phyloP scores from a whole-genome alignment of 805 yeast genomes.

The Kodamaea leandrae region DNA sequence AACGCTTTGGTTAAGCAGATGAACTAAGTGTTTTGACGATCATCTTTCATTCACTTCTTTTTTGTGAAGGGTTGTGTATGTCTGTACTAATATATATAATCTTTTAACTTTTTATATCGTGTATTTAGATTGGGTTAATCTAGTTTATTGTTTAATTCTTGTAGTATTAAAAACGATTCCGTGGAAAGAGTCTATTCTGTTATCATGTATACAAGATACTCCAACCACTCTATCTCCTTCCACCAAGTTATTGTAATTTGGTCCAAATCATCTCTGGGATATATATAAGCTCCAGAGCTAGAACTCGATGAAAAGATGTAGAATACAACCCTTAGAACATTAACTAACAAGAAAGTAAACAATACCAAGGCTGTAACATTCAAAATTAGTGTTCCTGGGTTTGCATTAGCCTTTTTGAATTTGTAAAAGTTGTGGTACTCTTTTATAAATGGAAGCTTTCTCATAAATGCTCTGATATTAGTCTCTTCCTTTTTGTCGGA shows the following conservation, averaged over 20 bases:
- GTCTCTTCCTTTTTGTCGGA: background rate
- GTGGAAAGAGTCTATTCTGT: conserved; percentile 9
- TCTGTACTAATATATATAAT: conserved; percentile 7
- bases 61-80: conserved; percentile 9
- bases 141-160: background rate
- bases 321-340: conserved; percentile 17
- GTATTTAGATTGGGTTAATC: conserved; percentile 5
- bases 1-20: conserved; percentile 90
- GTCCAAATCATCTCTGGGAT: background rate
- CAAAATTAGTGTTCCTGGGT: conserved; percentile 21
- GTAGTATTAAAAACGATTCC: conserved; percentile 1
- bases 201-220: conserved; percentile 23
- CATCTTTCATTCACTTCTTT: conserved; percentile 4
- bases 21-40: conserved; percentile 53
- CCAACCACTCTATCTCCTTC: conserved; percentile 32
- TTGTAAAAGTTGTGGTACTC: conserved; percentile 26
- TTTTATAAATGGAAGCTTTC: conserved; percentile 29
- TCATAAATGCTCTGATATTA: conserved; percentile 13
- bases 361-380: conserved; percentile 21
- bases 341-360: too few relatives aligned
- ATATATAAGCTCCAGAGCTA: conserved; percentile 4
- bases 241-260: conserved; percentile 21
- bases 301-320: conserved; percentile 11
- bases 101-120: conserved; percentile 6
- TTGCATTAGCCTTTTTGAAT: conserved; percentile 26